Base-by-base conservation (phyloP, 768 basidiomycete genomes). In the Pisolithus microcarpus region DNA sequence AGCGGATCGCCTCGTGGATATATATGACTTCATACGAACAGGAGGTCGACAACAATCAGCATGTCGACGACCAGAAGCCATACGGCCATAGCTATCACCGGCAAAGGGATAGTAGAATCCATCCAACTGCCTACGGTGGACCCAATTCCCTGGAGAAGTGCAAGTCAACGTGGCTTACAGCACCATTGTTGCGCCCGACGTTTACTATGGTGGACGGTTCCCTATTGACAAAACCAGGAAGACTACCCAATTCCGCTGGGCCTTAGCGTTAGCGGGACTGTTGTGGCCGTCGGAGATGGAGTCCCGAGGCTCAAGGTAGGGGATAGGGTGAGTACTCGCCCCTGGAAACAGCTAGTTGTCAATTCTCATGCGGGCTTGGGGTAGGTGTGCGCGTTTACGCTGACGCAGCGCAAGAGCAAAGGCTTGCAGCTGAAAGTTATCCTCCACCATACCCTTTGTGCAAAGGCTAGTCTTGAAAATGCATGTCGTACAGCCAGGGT, bases 151-250 rank as follows among this genome's bases (percentile, higher is more conserved):
- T n/a, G 69, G 61, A n/a, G 64, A 75, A 48, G 68, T 77, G 18
- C 63, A 71, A 21, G 45, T 78, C 47, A 70, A 72, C 57, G 71
- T 74, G 9, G 65, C 63, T 38, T 75, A 72, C 50, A 65, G 70
- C 2, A 58, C 72, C 15, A 62, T 76, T 61, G 66, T 70, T 34
- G 61, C 74, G 2, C 67, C 72, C 49, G 75, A 76, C 52, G 63
- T 65, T 1, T 75, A 74, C n/a, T 56, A 57, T 66, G 34, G 60
- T 60, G 10, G 75, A 75, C 51, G 55, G 62, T 7, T 72, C 66
- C 18, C 64, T 61, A 42, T 54, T 43, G 18, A 61, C 71, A 7
- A 43, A 52, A 3, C 58, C 61, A 3, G n/a, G 47, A 52, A 10
- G 46, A 56, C 26, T 72, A 69, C 50, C 76, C 76, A 7, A 40